Evolutionary conservation across 805 yeast species (phyloP).

Genomic region (Candida sanyiensis): DNA sequence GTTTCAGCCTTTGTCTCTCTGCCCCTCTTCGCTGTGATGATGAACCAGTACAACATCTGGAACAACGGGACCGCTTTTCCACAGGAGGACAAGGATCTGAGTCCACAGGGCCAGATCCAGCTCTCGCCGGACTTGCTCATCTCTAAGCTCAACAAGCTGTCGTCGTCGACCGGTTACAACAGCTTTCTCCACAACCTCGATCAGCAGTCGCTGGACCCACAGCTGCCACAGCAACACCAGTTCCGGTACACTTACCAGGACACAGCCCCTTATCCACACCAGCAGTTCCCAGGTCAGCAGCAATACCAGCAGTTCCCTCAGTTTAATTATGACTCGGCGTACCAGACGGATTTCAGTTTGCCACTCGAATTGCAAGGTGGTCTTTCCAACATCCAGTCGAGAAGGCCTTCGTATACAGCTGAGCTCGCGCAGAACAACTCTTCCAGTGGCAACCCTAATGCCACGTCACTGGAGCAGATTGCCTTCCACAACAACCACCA

Average conservation of each 20-base stretch:
- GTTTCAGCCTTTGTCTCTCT: background rate
- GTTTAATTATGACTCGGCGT: constrained; percentile 10
- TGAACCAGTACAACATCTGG: constrained; percentile 17
- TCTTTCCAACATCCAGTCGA: constrained; percentile 50
- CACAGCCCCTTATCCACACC: background rate
- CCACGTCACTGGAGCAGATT: constrained; percentile 12
- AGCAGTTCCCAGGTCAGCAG: constrained; percentile 3
- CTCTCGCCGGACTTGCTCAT: constrained; percentile 24
- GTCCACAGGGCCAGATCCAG: constrained; percentile 3
- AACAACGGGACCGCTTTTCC: constrained; percentile 8
- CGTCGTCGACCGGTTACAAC: constrained; percentile 16
- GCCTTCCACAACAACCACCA: constrained; percentile 15
- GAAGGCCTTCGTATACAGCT: constrained; percentile 74
- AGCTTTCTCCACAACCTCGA: constrained; percentile 11
- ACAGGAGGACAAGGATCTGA: constrained; percentile 1
- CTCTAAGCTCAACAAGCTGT: constrained; percentile 19
- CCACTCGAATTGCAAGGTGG: constrained; percentile 65
- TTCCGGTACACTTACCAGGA: constrained; percentile 4
- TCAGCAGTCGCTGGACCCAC: constrained; percentile 1
- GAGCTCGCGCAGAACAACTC: constrained; percentile 27
- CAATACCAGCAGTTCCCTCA: constrained; percentile 5
- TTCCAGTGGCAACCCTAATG: constrained; percentile 5
- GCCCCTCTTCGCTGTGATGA: constrained; percentile 1
- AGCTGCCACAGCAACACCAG: background rate
- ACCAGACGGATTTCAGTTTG: constrained; percentile 24